Evolutionary conservation across 1,139 yeast genomes (phyloP).

Genomic region (Nematodospora anomalae): DNA sequence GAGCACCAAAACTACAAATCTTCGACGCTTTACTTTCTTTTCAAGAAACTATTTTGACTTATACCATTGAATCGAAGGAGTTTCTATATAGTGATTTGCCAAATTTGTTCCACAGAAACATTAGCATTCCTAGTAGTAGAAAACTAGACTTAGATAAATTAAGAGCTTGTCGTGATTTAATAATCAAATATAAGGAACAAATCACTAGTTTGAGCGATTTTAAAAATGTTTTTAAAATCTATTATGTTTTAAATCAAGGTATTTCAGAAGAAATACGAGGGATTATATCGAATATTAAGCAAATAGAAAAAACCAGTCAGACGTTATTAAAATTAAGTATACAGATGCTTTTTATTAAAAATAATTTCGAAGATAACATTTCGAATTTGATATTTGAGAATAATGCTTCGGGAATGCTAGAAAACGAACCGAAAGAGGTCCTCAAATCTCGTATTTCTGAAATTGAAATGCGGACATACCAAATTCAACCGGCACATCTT

Average conservation of each 20-base stretch:
- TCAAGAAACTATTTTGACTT: not conserved
- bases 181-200: constrained; percentile 1
- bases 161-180: not conserved
- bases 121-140: not conserved
- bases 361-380: not conserved
- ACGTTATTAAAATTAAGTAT: not conserved
- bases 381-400: not conserved
- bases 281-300: not conserved
- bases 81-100: constrained; percentile 1
- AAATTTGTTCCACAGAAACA: not conserved
- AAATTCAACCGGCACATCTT: not conserved
- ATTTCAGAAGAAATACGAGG: not conserved
- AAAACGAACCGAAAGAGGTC: not conserved
- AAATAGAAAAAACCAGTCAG: not conserved
- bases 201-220: not conserved
- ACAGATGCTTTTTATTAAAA: not conserved
- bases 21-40: constrained; percentile 2
- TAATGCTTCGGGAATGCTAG: not conserved
- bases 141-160: not conserved
- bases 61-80: not conserved
- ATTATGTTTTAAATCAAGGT: not conserved
- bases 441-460: not conserved
- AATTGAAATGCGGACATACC: not conserved
- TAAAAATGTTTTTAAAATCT: not conserved
- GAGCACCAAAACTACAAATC: not conserved